These are phyloP conservation scores for Lolium multiflorum DNA, from an alignment of 176 grass and related monocot species.

Conservation along the genomic window DNA sequence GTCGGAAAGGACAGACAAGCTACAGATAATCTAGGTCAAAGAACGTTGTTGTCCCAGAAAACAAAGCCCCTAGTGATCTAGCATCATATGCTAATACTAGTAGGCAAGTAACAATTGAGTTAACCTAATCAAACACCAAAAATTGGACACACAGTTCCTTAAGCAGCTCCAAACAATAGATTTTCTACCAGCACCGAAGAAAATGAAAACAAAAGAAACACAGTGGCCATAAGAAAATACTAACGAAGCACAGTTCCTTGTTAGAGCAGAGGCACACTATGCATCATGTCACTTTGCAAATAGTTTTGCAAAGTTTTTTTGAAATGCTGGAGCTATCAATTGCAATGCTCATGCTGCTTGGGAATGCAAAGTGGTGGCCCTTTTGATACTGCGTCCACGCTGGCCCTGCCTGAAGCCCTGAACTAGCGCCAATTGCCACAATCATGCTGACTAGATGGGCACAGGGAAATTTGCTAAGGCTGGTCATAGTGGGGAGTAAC, in stretches of 20 bases:
- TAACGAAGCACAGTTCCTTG: no score
- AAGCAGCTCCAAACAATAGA: no score
- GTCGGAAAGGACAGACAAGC: conserved; percentile 34
- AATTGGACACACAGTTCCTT: no score
- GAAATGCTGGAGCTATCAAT: neutral
- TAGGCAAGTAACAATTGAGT: neutral
- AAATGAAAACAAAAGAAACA: no score
- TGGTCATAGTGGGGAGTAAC: no score
- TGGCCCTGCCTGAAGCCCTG: conserved; percentile 11
- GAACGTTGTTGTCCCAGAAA: conserved; percentile 43
- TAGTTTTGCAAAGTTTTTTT: conserved; percentile 23
- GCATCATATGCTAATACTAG: conserved; percentile 9
- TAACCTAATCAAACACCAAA: neutral
- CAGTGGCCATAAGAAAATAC: no score
- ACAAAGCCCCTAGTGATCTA: conserved; percentile 43
- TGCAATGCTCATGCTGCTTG: no score
- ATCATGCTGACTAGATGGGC: neutral
- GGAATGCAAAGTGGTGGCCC: neutral
- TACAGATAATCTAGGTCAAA: conserved; percentile 41
- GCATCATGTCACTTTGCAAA: conserved; percentile 27
- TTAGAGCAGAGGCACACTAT: no score
- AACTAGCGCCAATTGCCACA: neutral
- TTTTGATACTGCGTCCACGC: conserved; percentile 44
- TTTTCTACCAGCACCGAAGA: no score
- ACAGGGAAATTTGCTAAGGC: neutral